Evolutionary conservation across 805 yeast genomes (phyloP).

Genomic region (Tetrapisispora fleetii): DNA sequence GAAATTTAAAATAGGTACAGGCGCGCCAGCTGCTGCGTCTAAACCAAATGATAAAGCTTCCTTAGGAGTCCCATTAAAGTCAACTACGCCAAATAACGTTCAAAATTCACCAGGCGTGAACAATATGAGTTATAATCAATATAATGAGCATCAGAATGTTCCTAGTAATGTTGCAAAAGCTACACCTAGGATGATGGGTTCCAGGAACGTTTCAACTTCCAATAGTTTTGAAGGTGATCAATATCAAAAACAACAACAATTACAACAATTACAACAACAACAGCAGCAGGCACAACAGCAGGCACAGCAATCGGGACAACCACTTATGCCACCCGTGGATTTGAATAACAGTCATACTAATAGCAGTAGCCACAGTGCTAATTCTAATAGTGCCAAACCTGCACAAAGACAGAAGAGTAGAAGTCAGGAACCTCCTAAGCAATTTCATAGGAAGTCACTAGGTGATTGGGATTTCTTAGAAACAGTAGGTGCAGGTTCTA

Average conservation of each 20-base stretch:
- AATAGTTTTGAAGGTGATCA: background rate
- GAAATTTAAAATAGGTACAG: slow-evolving; percentile 23
- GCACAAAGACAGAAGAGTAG: slow-evolving; percentile 2
- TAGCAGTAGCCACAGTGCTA: background rate
- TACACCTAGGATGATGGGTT: slow-evolving; percentile 29
- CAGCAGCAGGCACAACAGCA: no score
- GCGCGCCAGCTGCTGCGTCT: background rate
- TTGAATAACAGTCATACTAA: background rate
- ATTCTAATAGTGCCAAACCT: background rate
- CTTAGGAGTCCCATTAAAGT: background rate
- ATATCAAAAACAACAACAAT: slow-evolving; percentile 7
- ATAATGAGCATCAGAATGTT: background rate
- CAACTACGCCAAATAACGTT: background rate
- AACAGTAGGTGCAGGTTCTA: slow-evolving; percentile 96
- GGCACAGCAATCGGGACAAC: no score
- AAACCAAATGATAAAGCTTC: background rate
- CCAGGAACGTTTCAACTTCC: slow-evolving; percentile 2
- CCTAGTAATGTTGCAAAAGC: slow-evolving; percentile 25
- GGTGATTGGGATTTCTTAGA: slow-evolving; percentile 96
- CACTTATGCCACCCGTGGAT: slow-evolving; percentile 7
- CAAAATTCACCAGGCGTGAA: background rate
- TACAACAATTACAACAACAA: slow-evolving; percentile 6
- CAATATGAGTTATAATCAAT: background rate
- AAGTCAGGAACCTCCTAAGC: slow-evolving; percentile 14
- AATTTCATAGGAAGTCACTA: slow-evolving; percentile 73